Evolutionary conservation across 2,329 filamentous ascomycete species (phyloP), one percentile per base, ranked within the genome.

Genomic region (Teratosphaeria gauchensis): DNA sequence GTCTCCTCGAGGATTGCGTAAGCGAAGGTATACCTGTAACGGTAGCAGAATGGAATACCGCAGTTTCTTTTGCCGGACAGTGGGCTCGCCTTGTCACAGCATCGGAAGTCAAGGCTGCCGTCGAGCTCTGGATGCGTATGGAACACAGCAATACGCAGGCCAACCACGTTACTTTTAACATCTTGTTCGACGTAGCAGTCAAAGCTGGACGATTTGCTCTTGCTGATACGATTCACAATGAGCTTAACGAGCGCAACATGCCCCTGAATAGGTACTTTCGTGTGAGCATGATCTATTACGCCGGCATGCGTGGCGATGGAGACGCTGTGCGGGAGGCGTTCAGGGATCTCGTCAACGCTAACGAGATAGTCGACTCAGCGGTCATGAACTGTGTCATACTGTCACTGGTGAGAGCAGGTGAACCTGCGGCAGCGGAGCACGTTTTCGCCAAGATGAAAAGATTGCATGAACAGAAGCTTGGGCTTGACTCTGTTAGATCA

Each of bases 101-200:
- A 52, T 68, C 80, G 48, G 81, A 91, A 71, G 73, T 89, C 51
- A 78, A 89, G 72, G 81, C 84, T 4, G 86, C 89, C 0, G 77
- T 99, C 53, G 82, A 84, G 54, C 74, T 95, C 28, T 99, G 92
- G 92, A 85, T 83, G 63, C 85, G 94, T 66, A 97, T 97, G 91
- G 94, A 99, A 73, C 80, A 82, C 53, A 76, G 84, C 4, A 85
- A 85, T 1, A 81, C 82, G 1, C 72, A 90, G 14, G 86, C 82
- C 38, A 88, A 88, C 65, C 80, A 84, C 54, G 86, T 91, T n/a
- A 95, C 92, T 0, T 95, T 99, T 74, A 96, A 94, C 69, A 88
- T 96, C 53, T 80, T 99, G 12, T 96, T 96, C 66, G 89, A 96
- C 69, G 82, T 90, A 11, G 90, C 94, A 1, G 84, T 90, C 65